These are phyloP conservation scores for Nakataea oryzae DNA, from an alignment of 2,329 filamentous ascomycete genomes.

Conservation along the genomic window DNA sequence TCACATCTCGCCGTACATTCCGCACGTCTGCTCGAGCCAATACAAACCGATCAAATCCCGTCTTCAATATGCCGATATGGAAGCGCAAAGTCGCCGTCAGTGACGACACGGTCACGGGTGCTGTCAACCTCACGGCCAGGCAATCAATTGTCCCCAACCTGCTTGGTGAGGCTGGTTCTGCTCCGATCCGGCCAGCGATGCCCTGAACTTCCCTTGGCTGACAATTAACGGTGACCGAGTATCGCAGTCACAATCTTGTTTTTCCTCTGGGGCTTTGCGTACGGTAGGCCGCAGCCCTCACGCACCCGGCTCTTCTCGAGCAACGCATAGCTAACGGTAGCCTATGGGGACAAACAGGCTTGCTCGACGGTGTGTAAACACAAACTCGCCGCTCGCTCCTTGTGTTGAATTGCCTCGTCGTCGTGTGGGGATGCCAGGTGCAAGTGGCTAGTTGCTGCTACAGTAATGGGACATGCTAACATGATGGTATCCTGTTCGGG, in stretches of 20 bases:
- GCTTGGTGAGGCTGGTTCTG: conserved; percentile 8
- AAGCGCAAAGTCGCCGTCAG: conserved; percentile 19
- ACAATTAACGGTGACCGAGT: neutral
- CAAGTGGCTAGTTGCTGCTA: too few species aligned
- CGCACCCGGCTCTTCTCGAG: too few species aligned
- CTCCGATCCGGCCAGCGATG: neutral
- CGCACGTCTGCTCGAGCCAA: neutral
- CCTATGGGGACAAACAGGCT: conserved; percentile 7
- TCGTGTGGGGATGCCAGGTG: too few species aligned
- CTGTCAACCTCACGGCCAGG: conserved; percentile 18
- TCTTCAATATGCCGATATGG: conserved; percentile 15
- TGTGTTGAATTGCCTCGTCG: neutral
- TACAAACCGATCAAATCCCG: neutral
- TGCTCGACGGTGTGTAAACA: conserved; percentile 17
- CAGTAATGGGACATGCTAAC: too few species aligned
- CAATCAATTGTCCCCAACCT: conserved; percentile 22
- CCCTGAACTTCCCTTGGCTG: too few species aligned
- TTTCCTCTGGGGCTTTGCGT: conserved; percentile 25
- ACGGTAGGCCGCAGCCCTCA: conserved; percentile 8
- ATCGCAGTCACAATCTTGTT: conserved; percentile 21
- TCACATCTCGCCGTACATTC: neutral
- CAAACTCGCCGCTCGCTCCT: neutral
- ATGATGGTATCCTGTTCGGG: neutral
- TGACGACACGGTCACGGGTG: conserved; percentile 21
- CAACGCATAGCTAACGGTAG: neutral